Evolutionary conservation across 179 eudicot species (phyloP), one percentile per base, ranked within the genome.

Genomic region (Patellifolia procumbens): DNA sequence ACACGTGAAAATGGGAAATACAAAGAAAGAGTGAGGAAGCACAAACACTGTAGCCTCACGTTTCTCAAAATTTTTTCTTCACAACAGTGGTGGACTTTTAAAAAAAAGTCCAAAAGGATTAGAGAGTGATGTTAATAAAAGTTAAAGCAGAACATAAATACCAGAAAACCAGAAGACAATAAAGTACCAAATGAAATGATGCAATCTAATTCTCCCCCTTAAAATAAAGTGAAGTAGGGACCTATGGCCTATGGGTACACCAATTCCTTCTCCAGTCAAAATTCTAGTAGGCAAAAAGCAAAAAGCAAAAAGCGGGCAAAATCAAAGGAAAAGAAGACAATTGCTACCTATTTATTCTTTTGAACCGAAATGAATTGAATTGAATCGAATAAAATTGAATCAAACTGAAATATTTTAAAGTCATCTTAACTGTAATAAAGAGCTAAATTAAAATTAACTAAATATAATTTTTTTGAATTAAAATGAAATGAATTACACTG

Each of bases 51-150:
- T 39, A n/a, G 29, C 28, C 48, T 64, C 74, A 51, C 74, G 11
- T 11, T 70, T 70, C 42, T 29, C 60, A 19, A 70, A 11, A 70
- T 20, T 29, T 3, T 19, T 70, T 29, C 29, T 42, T 5, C 12
- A 11, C 9, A 22, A 5, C 32, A 39, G 37, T 28, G 24, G 34
- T 51, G 32, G 59, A 51, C 53, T 51, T 69, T 69, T 22, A 34
- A 53, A 7, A 16, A 22, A 35, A 19, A 43, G 20, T 39, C 7
- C 34, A 71, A 52, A 71, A 52, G 61, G 31, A 52, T 71, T 71
- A 32, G 74, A 72, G 63, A 53, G 74, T 72, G 63, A 72, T 55
- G 49, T 72, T 53, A 34, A 53, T 64, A 39, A 7, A 35, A 55
- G 49, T n/a, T 71, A 53, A 51, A 72, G 49, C 64, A 72, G 35